phyloP scores from a whole-genome alignment of 352 stramenopile species.

The Plasmopara muralis region DNA sequence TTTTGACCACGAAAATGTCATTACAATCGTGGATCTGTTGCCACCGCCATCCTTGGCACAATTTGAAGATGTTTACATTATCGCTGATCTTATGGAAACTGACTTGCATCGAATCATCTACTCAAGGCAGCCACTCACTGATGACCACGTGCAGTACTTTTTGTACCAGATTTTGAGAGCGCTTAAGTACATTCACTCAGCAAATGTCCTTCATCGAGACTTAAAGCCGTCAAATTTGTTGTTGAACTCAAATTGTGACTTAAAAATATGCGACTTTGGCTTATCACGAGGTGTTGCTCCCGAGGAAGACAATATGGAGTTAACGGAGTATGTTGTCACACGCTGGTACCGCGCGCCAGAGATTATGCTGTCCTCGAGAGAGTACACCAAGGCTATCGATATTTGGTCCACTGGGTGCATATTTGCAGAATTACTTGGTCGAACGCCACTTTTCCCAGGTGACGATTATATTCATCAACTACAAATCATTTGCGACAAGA shows the following conservation, averaged over 20 bases:
- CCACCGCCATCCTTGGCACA: conserved; percentile 88
- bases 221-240: conserved; percentile 97
- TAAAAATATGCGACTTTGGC: conserved; percentile 91
- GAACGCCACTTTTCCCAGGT: conserved; percentile 89
- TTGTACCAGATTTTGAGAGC: conserved; percentile 95
- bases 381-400: conserved; percentile 97
- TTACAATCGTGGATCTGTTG: conserved; percentile 94
- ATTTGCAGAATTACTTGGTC: conserved; percentile 88
- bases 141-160: conserved; percentile 93
- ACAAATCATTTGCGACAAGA: conserved; percentile 91
- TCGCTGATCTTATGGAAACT: conserved; percentile 97
- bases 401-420: conserved; percentile 94
- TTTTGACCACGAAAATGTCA: conserved; percentile 94
- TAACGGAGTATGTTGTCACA: conserved; percentile 92
- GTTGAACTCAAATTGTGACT: conserved; percentile 91
- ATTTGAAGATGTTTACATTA: conserved; percentile 98
- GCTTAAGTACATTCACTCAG: conserved; percentile 92
- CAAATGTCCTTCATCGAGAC: conserved; percentile 93
- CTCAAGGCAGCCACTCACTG: conserved; percentile 87
- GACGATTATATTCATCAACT: conserved; percentile 99
- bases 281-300: conserved; percentile 79
- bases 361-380: conserved; percentile 94
- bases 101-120: conserved; percentile 98
- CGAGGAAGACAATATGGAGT: conserved; percentile 84
- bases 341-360: conserved; percentile 91